Percentiles rank a stretch among this genome's conserved stretches.
Evolutionary conservation across 2,329 filamentous ascomycete genomes (phyloP).

Genomic region (Fusarium sambucinum): DNA sequence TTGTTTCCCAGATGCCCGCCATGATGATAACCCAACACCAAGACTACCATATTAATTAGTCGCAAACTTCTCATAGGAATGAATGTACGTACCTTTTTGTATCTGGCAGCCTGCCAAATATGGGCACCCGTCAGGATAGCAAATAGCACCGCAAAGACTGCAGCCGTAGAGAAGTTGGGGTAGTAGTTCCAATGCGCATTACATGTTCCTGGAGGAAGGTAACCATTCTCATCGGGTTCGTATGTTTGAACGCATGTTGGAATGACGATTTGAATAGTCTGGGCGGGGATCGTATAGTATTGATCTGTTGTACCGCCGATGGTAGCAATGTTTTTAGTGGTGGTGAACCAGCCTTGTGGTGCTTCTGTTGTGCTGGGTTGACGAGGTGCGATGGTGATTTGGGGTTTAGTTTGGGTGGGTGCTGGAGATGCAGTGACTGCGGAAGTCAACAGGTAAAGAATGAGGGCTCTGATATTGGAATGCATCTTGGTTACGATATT

Average conservation of each 20-base stretch:
- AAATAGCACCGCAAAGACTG: conserved; percentile 49
- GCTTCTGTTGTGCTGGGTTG: conserved; percentile 14
- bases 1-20: conserved; percentile 49
- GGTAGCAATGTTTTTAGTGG: conserved; percentile 46
- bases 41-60: conserved; percentile 20
- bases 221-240: conserved; percentile 51
- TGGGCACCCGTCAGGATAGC: conserved; percentile 32
- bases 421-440: conserved; percentile 18
- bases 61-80: not conserved
- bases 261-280: conserved; percentile 50
- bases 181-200: conserved; percentile 52
- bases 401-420: conserved; percentile 15
- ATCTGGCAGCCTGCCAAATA: conserved; percentile 38
- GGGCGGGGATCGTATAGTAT: conserved; percentile 44
- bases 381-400: conserved; percentile 23
- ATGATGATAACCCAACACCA: conserved; percentile 56
- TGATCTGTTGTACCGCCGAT: conserved; percentile 36
- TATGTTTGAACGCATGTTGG: conserved; percentile 55
- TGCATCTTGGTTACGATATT: conserved; percentile 21
- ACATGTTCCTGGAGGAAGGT: conserved; percentile 50
- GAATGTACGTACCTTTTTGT: conserved; percentile 44
- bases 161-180: conserved; percentile 49
- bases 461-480: conserved; percentile 23
- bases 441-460: conserved; percentile 33
- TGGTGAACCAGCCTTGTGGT: conserved; percentile 44